Evolutionary conservation across 768 basidiomycete species (phyloP).

Genomic region (Auriscalpium microsporum): DNA sequence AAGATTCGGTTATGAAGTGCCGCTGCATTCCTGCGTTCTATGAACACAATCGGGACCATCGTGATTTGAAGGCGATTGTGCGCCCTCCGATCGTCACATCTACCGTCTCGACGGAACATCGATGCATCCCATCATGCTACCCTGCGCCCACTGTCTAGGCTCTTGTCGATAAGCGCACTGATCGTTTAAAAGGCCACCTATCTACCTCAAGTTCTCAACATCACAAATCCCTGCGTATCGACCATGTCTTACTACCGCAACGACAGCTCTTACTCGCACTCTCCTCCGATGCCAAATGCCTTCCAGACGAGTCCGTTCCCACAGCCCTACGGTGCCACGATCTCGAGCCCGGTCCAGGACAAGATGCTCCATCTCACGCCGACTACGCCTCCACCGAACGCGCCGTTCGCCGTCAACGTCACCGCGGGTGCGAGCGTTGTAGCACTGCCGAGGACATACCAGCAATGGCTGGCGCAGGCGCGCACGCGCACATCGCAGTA

Average conservation of each 20-base stretch:
- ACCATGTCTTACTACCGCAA: neutral
- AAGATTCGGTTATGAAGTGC: no score
- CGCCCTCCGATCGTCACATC: no score
- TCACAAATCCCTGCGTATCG: no score
- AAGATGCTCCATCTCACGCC: neutral
- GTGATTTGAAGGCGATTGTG: no score
- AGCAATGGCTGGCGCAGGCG: constrained; percentile 10
- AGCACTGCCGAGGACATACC: constrained; percentile 1
- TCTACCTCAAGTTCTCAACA: no score
- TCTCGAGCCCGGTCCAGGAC: neutral
- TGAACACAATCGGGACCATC: no score
- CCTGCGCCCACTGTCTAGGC: no score
- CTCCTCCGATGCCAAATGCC: neutral
- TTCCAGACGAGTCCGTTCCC: neutral
- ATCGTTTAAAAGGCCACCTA: no score
- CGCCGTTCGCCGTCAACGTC: neutral
- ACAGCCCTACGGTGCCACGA: neutral
- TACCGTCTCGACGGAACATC: no score
- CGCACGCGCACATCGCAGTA: constrained; percentile 4
- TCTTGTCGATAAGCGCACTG: no score
- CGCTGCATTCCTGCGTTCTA: no score
- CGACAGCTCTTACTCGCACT: neutral
- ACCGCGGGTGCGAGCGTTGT: neutral
- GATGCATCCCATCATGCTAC: no score
- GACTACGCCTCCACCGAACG: neutral